These are phyloP conservation scores for Cystobasidium sp. DNA, from an alignment of 1,284 basidiomycete genomes.

Conservation along the genomic window DNA sequence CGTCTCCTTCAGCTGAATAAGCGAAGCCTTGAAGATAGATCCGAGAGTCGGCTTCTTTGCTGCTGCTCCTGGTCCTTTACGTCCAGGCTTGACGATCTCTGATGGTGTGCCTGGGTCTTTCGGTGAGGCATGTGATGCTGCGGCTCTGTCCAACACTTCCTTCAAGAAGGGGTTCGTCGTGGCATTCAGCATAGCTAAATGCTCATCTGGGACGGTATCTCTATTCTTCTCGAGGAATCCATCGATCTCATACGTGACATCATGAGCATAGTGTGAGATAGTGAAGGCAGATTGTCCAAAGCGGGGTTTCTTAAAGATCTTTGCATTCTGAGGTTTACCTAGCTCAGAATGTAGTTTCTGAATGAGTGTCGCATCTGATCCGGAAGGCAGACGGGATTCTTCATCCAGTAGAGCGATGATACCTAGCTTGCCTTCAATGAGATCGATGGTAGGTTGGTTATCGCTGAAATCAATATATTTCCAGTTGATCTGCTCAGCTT, in stretches of 20 bases:
- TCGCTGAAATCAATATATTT: slow-evolving; percentile 98
- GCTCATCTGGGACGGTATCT: slow-evolving; percentile 98
- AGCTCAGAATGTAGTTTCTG: slow-evolving; percentile 92
- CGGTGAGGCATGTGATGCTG: slow-evolving; percentile 68
- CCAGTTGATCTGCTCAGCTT: slow-evolving; percentile 98
- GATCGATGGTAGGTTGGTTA: slow-evolving; percentile 97
- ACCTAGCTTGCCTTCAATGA: slow-evolving; percentile 96
- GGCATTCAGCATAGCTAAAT: slow-evolving; percentile 79
- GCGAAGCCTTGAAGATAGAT: slow-evolving; percentile 95
- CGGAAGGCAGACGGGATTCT: slow-evolving; percentile 93
- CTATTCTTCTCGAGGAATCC: slow-evolving; percentile 99
- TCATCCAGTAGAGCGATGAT: slow-evolving; percentile 94
- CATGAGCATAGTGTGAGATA: slow-evolving; percentile 95
- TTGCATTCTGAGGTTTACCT: slow-evolving; percentile 78
- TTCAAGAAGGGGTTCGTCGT: slow-evolving; percentile 92
- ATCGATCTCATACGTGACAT: slow-evolving; percentile 97
- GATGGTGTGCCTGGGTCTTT: slow-evolving; percentile 60
- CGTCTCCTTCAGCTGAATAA: slow-evolving; percentile 95
- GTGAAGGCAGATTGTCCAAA: slow-evolving; percentile 98
- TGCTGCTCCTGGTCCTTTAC: slow-evolving; percentile 56
- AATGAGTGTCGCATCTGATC: slow-evolving; percentile 89
- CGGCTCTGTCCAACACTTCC: slow-evolving; percentile 88
- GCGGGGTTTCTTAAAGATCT: slow-evolving; percentile 95
- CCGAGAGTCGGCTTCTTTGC: slow-evolving; percentile 93
- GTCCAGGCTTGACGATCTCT: slow-evolving; percentile 47